Conservation (phyloP, 225 moss, liverwort and hornwort genomes). For the Physcomitrium patens region DNA sequence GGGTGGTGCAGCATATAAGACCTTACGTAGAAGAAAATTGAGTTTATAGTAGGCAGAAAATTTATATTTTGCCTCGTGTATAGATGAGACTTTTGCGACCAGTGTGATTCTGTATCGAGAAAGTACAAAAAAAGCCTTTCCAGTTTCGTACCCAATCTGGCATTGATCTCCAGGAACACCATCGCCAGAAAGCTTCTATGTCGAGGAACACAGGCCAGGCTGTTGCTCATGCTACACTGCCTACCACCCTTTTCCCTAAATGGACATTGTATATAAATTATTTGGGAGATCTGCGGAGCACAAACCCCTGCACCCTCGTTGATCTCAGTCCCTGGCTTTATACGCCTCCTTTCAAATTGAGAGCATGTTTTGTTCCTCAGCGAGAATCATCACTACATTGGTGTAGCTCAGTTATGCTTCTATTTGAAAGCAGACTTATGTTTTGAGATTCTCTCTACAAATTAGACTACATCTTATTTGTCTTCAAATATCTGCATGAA, state of each 20-base stretch:
- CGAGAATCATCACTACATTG: too few relatives aligned
- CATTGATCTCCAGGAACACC: background rate
- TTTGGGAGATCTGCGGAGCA: constrained; percentile 47
- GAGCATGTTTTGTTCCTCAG: too few relatives aligned
- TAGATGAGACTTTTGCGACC: constrained; percentile 43
- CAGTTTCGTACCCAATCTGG: background rate
- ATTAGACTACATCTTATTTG: too few relatives aligned
- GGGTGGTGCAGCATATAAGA: background rate
- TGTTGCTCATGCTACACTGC: constrained; percentile 36
- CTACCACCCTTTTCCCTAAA: constrained; percentile 25
- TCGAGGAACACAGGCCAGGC: constrained; percentile 9
- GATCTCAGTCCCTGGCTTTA: too few relatives aligned
- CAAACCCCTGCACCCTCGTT: constrained; percentile 49
- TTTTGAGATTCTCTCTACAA: too few relatives aligned
- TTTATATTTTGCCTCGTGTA: constrained; percentile 41
- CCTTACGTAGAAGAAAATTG: constrained; percentile 33
- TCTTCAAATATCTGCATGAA: too few relatives aligned
- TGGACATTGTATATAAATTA: constrained; percentile 45
- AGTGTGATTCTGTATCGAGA: constrained; percentile 36
- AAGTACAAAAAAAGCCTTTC: constrained; percentile 20
- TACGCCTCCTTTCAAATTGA: too few relatives aligned
- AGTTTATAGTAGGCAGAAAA: constrained; percentile 37
- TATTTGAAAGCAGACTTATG: too few relatives aligned
- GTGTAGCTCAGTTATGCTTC: too few relatives aligned
- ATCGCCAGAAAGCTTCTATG: background rate